Evolutionary conservation across 2,329 filamentous ascomycete species (phyloP).

Genomic region (Tympanopsis confertula): DNA sequence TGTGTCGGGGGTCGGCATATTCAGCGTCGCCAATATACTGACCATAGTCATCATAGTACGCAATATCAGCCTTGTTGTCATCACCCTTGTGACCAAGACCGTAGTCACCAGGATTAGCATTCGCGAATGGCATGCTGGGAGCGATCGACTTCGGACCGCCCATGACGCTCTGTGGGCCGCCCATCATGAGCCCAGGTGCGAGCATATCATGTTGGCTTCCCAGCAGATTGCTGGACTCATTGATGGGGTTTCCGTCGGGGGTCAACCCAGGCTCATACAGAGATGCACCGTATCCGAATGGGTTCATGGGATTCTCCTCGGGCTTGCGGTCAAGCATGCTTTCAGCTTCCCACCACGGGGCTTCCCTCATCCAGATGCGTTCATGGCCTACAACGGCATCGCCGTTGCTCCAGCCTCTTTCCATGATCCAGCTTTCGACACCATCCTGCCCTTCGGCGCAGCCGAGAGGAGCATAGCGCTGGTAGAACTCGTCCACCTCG

Average conservation of each 20-base stretch:
- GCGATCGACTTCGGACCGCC: constrained; percentile 38
- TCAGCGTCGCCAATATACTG: constrained; percentile 67
- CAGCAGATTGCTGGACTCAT: neutral
- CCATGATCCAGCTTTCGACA: constrained; percentile 85
- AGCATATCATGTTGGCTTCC: neutral
- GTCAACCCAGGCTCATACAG: neutral
- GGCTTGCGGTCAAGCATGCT: constrained; percentile 70
- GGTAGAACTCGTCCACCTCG: constrained; percentile 81
- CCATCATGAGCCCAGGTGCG: neutral
- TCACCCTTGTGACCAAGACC: constrained; percentile 82
- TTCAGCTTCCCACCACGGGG: constrained; percentile 95
- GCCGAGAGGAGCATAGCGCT: constrained; percentile 70
- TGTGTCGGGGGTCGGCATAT: constrained; percentile 62
- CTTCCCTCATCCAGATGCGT: constrained; percentile 89
- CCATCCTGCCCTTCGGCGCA: constrained; percentile 85
- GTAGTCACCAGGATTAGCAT: constrained; percentile 63
- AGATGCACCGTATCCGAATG: neutral
- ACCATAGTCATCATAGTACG: constrained; percentile 62
- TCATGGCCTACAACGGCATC: constrained; percentile 81
- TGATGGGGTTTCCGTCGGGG: neutral
- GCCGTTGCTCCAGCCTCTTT: constrained; percentile 95
- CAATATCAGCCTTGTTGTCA: constrained; percentile 54
- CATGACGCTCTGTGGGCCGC: constrained; percentile 13
- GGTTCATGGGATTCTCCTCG: neutral
- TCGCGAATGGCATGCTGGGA: constrained; percentile 41